A percentile compares a stretch with the other conserved stretches of the same genome.
Conservation (phyloP, 2,329 filamentous ascomycete species). For the Escovopsis weberi region DNA sequence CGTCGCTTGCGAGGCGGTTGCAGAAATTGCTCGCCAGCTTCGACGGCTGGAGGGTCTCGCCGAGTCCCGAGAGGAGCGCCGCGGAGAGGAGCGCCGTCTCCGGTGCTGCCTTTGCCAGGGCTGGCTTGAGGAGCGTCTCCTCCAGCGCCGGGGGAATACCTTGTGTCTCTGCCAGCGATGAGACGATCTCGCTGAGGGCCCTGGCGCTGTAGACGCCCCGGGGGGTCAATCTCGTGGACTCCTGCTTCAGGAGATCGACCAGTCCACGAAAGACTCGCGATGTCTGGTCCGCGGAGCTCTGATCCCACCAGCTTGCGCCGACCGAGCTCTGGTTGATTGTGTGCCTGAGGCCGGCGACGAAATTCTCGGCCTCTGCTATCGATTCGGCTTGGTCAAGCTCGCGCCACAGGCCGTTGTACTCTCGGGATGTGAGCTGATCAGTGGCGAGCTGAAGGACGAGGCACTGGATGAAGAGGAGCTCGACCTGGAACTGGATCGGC, state of each 20-base stretch:
- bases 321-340: slow-evolving; percentile 21
- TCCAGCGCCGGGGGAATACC: slow-evolving; percentile 32
- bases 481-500: slow-evolving; percentile 27
- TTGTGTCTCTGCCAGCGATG: slow-evolving; percentile 30
- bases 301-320: slow-evolving; percentile 23
- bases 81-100: slow-evolving; percentile 32
- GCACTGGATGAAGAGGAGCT: slow-evolving; percentile 36
- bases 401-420: slow-evolving; percentile 32
- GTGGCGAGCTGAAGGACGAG: slow-evolving; percentile 36
- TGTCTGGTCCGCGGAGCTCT: slow-evolving; percentile 17
- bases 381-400: slow-evolving; percentile 21
- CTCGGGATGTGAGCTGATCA: slow-evolving; percentile 36
- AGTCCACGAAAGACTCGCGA: slow-evolving; percentile 26
- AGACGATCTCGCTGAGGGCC: slow-evolving; percentile 34
- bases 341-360: slow-evolving; percentile 26
- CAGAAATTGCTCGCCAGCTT: slow-evolving; percentile 37
- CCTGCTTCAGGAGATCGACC: slow-evolving; percentile 28
- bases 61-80: slow-evolving; percentile 37
- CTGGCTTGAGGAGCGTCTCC: slow-evolving; percentile 29
- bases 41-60: slow-evolving; percentile 33
- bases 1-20: slow-evolving; percentile 46
- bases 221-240: slow-evolving; percentile 26
- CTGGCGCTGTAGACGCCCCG: slow-evolving; percentile 38
- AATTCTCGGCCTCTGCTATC: slow-evolving; percentile 25
- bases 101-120: slow-evolving; percentile 31